Evolutionary conservation across 2,329 filamentous ascomycete species (phyloP).

Genomic region (Colletotrichum tanaceti): DNA sequence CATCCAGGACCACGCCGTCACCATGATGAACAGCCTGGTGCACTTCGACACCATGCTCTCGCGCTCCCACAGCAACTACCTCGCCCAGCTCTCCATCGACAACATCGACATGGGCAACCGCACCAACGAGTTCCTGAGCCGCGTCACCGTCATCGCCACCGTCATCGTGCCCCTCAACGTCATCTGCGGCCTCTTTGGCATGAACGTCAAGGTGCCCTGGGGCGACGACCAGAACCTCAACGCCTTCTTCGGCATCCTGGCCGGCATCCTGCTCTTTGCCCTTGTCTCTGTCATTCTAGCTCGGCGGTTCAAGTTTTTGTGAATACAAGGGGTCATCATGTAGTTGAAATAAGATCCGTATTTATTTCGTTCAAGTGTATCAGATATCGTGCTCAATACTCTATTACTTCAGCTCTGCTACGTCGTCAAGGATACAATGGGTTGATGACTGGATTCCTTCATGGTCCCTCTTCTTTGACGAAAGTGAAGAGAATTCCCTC

Average conservation of each 20-base stretch:
- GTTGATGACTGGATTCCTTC: too few relatives aligned
- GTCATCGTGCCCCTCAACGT: slow-evolving; percentile 95
- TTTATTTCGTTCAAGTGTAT: too few relatives aligned
- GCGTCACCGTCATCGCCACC: slow-evolving; percentile 93
- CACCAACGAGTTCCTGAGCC: slow-evolving; percentile 89
- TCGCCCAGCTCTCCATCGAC: slow-evolving; percentile 93
- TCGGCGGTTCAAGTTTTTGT: slow-evolving; percentile 25
- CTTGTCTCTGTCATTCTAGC: slow-evolving; percentile 53
- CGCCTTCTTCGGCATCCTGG: slow-evolving; percentile 63
- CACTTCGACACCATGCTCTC: slow-evolving; percentile 99
- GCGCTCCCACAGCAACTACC: slow-evolving; percentile 92
- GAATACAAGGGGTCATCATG: too few relatives aligned
- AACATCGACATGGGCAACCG: slow-evolving; percentile 88
- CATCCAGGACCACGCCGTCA: slow-evolving; percentile 98
- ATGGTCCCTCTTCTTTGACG: too few relatives aligned
- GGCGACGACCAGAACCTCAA: slow-evolving; percentile 62
- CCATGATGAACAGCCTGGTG: slow-evolving; percentile 95
- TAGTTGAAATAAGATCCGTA: too few relatives aligned
- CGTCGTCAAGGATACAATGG: too few relatives aligned
- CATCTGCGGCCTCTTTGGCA: slow-evolving; percentile 86
- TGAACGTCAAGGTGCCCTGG: slow-evolving; percentile 85
- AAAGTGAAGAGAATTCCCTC: too few relatives aligned
- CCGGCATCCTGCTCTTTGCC: slow-evolving; percentile 65
- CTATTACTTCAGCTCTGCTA: too few relatives aligned
- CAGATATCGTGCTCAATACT: too few relatives aligned